These are phyloP conservation scores for Tardiomyces blankii DNA, from an alignment of 1,139 yeast genomes.

Conservation along the genomic window DNA sequence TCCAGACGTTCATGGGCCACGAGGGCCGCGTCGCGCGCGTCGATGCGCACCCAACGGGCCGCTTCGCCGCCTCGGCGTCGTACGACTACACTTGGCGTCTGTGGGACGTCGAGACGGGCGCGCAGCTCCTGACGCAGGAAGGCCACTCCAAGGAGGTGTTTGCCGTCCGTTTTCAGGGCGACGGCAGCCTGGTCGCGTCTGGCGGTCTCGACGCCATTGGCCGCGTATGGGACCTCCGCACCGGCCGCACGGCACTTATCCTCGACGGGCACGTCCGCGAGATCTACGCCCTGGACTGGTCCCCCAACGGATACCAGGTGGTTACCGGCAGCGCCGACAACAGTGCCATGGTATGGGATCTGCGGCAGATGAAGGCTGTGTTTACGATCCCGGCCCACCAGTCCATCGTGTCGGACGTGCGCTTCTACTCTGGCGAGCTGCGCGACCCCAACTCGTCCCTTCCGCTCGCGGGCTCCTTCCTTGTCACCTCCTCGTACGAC, in stretches of 20 bases:
- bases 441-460: constrained; percentile 21
- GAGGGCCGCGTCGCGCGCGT: constrained; percentile 50
- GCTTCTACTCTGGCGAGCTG: constrained; percentile 31
- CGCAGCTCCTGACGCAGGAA: constrained; percentile 52
- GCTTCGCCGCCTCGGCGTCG: constrained; percentile 57
- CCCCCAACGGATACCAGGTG: constrained; percentile 61
- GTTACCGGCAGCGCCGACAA: constrained; percentile 86
- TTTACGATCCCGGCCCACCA: constrained; percentile 67
- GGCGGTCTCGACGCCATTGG: constrained; percentile 75
- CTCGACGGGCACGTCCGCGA: constrained; percentile 64
- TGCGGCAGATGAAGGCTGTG: constrained; percentile 40
- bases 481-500: constrained; percentile 65
- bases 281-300: constrained; percentile 63
- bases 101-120: constrained; percentile 55
- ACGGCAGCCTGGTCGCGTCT: constrained; percentile 66
- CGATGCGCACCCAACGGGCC: constrained; percentile 54
- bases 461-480: constrained; percentile 32
- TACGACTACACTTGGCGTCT: constrained; percentile 83
- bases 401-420: constrained; percentile 58
- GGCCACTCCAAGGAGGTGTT: constrained; percentile 78
- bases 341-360: constrained; percentile 75
- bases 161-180: constrained; percentile 54
- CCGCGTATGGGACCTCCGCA: constrained; percentile 76
- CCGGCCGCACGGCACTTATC: constrained; percentile 54
- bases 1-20: constrained; percentile 30